Evolutionary conservation across 129 eudicot genomes (phyloP).

Genomic region (Saussurea involucrata): DNA sequence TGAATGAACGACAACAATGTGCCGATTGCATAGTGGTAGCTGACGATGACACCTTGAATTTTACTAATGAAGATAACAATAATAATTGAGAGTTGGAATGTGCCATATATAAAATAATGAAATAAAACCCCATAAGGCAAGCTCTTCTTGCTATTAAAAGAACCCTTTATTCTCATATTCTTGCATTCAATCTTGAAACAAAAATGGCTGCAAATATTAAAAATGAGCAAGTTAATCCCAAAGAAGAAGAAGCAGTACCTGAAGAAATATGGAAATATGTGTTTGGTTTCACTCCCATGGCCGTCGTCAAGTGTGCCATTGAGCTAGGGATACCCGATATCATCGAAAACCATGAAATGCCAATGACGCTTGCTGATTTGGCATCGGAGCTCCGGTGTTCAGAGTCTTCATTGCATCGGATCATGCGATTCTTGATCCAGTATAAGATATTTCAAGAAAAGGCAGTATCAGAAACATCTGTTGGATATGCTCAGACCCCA

Average conservation of each 20-base stretch:
- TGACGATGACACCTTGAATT: neutral
- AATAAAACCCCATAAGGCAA: neutral
- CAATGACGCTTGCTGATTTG: constrained; percentile 40
- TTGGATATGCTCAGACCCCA: constrained; percentile 51
- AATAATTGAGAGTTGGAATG: neutral
- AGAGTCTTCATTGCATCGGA: constrained; percentile 37
- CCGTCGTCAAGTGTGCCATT: constrained; percentile 68
- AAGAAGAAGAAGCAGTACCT: constrained; percentile 38
- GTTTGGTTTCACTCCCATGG: constrained; percentile 64
- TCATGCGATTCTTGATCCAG: constrained; percentile 67
- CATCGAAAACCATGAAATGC: constrained; percentile 38
- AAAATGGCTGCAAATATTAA: neutral
- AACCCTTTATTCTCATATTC: neutral
- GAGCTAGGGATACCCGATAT: constrained; percentile 63
- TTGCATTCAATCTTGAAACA: neutral
- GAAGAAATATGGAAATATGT: constrained; percentile 45
- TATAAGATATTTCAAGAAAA: constrained; percentile 46
- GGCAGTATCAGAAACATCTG: constrained; percentile 8
- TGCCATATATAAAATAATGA: neutral
- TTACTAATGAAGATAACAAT: neutral
- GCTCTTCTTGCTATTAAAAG: neutral
- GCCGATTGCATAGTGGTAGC: neutral
- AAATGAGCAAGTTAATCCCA: neutral
- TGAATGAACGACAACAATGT: neutral
- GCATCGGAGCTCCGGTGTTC: constrained; percentile 57